Conservation (phyloP, 768 basidiomycete species). For the Pisolithus microcarpus region DNA sequence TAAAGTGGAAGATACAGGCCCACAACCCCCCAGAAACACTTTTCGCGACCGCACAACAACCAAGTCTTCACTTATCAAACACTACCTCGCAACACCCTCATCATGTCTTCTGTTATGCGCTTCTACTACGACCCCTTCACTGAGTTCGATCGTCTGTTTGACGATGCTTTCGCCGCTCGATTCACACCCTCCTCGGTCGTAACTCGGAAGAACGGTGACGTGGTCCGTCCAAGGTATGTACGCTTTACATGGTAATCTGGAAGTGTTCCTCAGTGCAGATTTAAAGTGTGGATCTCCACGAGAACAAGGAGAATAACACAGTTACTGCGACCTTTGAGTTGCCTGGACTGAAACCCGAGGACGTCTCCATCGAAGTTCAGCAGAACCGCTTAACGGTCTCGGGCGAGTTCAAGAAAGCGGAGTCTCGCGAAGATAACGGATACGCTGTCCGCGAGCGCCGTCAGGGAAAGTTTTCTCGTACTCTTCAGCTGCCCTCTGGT, state of each 20-base stretch:
- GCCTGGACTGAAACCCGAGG: constrained; percentile 45
- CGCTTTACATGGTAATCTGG: not conserved
- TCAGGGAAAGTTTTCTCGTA: constrained; percentile 43
- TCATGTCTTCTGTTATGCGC: constrained; percentile 21
- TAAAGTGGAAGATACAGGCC: not conserved
- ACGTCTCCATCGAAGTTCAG: constrained; percentile 46
- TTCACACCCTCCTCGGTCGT: constrained; percentile 10
- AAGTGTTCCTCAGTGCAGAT: not conserved
- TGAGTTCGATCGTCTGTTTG: constrained; percentile 39
- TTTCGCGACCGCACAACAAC: not conserved
- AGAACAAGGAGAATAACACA: constrained; percentile 39
- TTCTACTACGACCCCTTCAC: constrained; percentile 33
- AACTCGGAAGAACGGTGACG: constrained; percentile 4
- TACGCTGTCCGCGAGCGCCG: constrained; percentile 38
- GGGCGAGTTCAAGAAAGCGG: constrained; percentile 36
- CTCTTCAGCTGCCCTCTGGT: constrained; percentile 41
- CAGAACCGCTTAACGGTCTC: constrained; percentile 44
- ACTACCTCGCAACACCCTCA: not conserved
- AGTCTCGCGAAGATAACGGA: constrained; percentile 29
- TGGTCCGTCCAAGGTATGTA: constrained; percentile 28
- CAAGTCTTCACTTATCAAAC: not conserved
- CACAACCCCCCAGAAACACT: not conserved
- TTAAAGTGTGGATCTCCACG: constrained; percentile 49
- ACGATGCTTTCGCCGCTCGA: constrained; percentile 31
- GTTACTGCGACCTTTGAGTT: constrained; percentile 54